Conservation (phyloP, 331 rosid genomes). For the Rosa hybrid region DNA sequence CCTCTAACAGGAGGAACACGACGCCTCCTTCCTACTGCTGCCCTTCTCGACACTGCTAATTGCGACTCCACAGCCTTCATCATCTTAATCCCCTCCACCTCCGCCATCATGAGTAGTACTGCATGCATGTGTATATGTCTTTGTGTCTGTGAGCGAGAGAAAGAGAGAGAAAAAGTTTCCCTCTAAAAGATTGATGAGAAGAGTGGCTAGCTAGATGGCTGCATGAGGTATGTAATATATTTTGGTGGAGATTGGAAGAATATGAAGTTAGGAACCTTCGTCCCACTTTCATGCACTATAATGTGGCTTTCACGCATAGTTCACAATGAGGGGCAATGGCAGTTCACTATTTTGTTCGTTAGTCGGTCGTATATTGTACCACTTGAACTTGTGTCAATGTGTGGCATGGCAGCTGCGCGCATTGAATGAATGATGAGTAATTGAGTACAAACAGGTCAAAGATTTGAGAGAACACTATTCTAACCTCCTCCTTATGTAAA, state of each 20-base stretch:
- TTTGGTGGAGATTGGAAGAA: not conserved
- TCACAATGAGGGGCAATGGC: slow-evolving; percentile 4
- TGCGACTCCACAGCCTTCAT: slow-evolving; percentile 19
- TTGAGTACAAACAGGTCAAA: not conserved
- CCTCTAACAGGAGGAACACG: slow-evolving; percentile 43
- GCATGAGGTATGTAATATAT: not conserved
- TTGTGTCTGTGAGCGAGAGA: not conserved
- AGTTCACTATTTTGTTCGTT: slow-evolving; percentile 1
- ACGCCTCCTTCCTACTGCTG: slow-evolving; percentile 6
- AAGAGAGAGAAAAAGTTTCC: not conserved
- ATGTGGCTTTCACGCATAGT: not conserved
- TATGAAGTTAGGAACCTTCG: slow-evolving; percentile 53
- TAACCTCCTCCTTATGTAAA: too few species aligned
- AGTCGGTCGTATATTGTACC: not conserved
- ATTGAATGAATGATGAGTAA: not conserved
- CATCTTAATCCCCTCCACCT: slow-evolving; percentile 26
- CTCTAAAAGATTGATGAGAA: not conserved
- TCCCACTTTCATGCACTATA: slow-evolving; percentile 29
- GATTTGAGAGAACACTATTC: not conserved
- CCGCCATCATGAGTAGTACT: not conserved
- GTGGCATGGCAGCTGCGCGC: not conserved
- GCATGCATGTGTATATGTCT: not conserved
- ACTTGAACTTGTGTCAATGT: not conserved
- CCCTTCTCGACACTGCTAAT: slow-evolving; percentile 5
- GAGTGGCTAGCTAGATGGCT: not conserved